Evolutionary conservation across 495 filamentous ascomycete species (phyloP).

Genomic region (Trichoderma reesei): DNA sequence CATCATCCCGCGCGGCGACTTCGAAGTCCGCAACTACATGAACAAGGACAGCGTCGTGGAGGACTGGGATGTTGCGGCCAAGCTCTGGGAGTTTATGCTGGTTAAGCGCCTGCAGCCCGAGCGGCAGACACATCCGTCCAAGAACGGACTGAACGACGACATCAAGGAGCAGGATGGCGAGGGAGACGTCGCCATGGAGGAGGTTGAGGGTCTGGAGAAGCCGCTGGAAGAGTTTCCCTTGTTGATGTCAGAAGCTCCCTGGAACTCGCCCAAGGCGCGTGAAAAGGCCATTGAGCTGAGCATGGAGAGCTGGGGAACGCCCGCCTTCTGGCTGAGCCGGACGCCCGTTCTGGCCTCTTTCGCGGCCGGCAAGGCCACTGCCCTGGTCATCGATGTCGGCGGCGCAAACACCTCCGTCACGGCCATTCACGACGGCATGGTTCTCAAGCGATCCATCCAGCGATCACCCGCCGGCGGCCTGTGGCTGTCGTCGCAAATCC

Average conservation of each 20-base stretch:
- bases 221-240: constrained; percentile 80
- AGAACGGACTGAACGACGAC: constrained; percentile 63
- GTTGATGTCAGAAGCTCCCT: constrained; percentile 87
- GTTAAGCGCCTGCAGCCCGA: constrained; percentile 68
- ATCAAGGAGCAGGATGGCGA: constrained; percentile 43
- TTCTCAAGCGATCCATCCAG: constrained; percentile 79
- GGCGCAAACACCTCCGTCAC: constrained; percentile 85
- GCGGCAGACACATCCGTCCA: constrained; percentile 51
- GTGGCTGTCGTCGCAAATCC: constrained; percentile 81
- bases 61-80: constrained; percentile 89
- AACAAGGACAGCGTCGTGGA: constrained; percentile 81
- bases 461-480: constrained; percentile 77
- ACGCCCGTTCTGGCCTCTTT: constrained; percentile 56
- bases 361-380: constrained; percentile 82
- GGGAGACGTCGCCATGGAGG: constrained; percentile 50
- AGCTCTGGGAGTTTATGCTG: constrained; percentile 70
- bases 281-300: constrained; percentile 89
- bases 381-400: constrained; percentile 84
- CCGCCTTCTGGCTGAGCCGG: constrained; percentile 79
- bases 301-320: constrained; percentile 91
- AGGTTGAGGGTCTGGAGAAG: constrained; percentile 60
- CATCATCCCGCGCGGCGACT: constrained; percentile 59
- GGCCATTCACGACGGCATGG: constrained; percentile 87
- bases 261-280: constrained; percentile 77
- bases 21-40: constrained; percentile 86